Percentiles rank a stretch among this genome's conserved stretches.
Conservation (phyloP, 805 yeast genomes). For the Maudiozyma saulgeensis region DNA sequence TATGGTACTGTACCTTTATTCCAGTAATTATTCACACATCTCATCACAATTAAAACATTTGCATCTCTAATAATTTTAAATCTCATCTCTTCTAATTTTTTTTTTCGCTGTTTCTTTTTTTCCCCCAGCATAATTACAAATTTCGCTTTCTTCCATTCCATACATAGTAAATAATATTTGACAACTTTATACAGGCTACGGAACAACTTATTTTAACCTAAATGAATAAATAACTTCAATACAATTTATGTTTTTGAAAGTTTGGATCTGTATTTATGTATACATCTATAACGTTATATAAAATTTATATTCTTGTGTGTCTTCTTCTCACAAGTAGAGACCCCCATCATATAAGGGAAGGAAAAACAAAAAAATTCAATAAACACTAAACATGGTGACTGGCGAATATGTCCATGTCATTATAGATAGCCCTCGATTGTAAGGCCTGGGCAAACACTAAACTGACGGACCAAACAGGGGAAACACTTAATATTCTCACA, state of each 20-base stretch:
- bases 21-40: neutral
- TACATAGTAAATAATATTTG: too few relatives aligned
- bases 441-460: constrained; percentile 69
- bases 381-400: neutral
- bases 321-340: too few relatives aligned
- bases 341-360: too few relatives aligned
- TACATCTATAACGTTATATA: neutral
- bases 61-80: neutral
- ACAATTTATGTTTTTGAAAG: too few relatives aligned
- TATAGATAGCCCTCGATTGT: constrained; percentile 49
- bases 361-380: too few relatives aligned
- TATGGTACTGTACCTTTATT: too few relatives aligned
- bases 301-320: too few relatives aligned
- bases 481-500: constrained; percentile 66
- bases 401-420: constrained; percentile 6
- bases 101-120: neutral
- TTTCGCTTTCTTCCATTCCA: too few relatives aligned
- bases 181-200: too few relatives aligned
- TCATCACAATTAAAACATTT: neutral
- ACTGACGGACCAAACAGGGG: constrained; percentile 79
- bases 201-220: too few relatives aligned
- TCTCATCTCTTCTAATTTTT: neutral
- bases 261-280: neutral
- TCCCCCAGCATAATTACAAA: neutral
- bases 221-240: too few relatives aligned